Evolutionary conservation across 345 rosid genomes (phyloP), one percentile per base, ranked within the genome.

Genomic region (Psidium guajava): DNA sequence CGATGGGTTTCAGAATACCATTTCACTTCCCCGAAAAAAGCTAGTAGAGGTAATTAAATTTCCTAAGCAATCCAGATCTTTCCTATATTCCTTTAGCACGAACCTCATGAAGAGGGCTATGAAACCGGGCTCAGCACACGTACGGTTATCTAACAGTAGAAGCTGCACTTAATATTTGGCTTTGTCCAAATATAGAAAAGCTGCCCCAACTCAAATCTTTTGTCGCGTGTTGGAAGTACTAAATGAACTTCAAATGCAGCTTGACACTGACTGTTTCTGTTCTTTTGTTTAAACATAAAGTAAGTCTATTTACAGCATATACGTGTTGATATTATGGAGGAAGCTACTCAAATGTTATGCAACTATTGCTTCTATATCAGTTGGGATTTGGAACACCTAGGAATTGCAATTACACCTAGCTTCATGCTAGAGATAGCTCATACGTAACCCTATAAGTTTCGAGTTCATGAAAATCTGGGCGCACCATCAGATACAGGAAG

Each of bases 31-130:
- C 56, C 92, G 90, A 83, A 64, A 88, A 87, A 91, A 93, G 87
- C 85, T 84, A 74, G 86, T 91, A 84, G 99, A 96, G 97, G 98
- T 96, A 93, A 52, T 84, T 81, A 61, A 82, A 83, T 81, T 54
- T 69, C 82, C 59, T 42, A 84, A 81, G 53, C 53, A 54, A 22
- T 82, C 82, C 84, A 20, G 10, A 32, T 69, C 24, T 18, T 69
- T 32, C 77, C 22, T 64, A 8, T 32, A 69, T 36, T 36, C 77
- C 77, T 69, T 69, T 32, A 13, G 77, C 77, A 69, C 77, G 3
- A 69, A 69, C 47, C 47, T 32, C 47, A 18, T 36, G 77, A 69
- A 3, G 47, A 11, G 25, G 13, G 42, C 3, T 36, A 36, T 69
- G 47, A 69, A 69, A 69, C 77, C 6, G 13, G 32, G 47, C 77